Evolutionary conservation across 2,329 filamentous ascomycete genomes (phyloP).

Genomic region (Nannizziopsis barbatae): DNA sequence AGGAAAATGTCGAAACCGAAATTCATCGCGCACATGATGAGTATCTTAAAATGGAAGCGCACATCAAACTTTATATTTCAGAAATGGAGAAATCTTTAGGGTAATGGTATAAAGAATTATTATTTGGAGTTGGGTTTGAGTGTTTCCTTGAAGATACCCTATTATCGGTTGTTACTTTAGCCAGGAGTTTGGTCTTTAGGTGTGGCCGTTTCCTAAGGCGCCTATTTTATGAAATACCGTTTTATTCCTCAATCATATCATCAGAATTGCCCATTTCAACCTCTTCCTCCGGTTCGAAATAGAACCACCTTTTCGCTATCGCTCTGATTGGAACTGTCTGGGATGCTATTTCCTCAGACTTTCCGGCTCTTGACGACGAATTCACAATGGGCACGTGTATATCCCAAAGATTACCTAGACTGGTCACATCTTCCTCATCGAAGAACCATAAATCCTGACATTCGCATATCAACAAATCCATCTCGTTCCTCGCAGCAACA

Average conservation of each 20-base stretch:
- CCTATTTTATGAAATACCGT: not conserved
- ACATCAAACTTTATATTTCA: constrained; percentile 94
- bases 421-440: constrained; percentile 21
- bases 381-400: constrained; percentile 53
- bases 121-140: constrained; percentile 32
- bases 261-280: not conserved
- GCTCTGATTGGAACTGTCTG: constrained; percentile 47
- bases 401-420: constrained; percentile 31
- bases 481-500: constrained; percentile 22
- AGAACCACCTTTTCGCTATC: constrained; percentile 57
- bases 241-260: not conserved
- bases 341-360: constrained; percentile 42
- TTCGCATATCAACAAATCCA: constrained; percentile 33
- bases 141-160: constrained; percentile 21
- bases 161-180: constrained; percentile 9
- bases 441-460: constrained; percentile 25
- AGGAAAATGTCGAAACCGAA: constrained; percentile 93
- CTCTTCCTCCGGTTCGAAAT: constrained; percentile 36
- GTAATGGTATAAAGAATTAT: constrained; percentile 19
- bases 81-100: constrained; percentile 90
- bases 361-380: constrained; percentile 35
- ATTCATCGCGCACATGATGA: constrained; percentile 83
- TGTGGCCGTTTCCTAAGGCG: not conserved
- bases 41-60: constrained; percentile 93
- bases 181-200: constrained; percentile 12